These are phyloP conservation scores for Exophiala dermatitidis DNA, from an alignment of 2,329 filamentous ascomycete species.

Conservation along the genomic window DNA sequence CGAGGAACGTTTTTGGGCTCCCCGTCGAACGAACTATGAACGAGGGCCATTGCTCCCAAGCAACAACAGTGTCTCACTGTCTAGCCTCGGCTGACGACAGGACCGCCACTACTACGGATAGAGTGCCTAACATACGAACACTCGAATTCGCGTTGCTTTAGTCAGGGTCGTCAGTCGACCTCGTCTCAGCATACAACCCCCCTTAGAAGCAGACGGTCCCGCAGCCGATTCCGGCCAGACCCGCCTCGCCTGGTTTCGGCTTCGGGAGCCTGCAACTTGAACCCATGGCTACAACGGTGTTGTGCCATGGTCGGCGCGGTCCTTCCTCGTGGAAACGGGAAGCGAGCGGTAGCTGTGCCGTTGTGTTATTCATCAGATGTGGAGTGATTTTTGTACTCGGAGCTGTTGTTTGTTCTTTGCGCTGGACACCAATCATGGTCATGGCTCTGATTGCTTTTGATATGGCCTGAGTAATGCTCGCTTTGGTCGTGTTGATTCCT, in stretches of 20 bases:
- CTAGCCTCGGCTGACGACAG: not conserved
- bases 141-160: not conserved
- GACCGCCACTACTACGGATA: not conserved
- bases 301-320: conserved; percentile 14
- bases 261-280: not conserved
- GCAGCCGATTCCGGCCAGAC: conserved; percentile 13
- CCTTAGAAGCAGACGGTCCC: not conserved
- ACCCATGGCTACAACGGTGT: not conserved
- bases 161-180: not conserved
- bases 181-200: not conserved
- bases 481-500: conserved; percentile 7
- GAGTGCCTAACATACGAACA: not conserved
- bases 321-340: conserved; percentile 3
- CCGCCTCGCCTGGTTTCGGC: conserved; percentile 3
- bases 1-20: too few species aligned
- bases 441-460: conserved; percentile 12
- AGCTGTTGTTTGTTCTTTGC: conserved; percentile 6
- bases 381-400: conserved; percentile 16
- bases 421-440: conserved; percentile 10
- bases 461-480: conserved; percentile 10
- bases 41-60: not conserved
- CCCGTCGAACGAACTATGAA: not conserved
- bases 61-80: not conserved
- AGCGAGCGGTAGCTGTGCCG: conserved; percentile 5
- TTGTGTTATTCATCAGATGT: not conserved